These are phyloP conservation scores for Oryza punctata DNA, from an alignment of 176 grass and related monocot species.

Conservation along the genomic window DNA sequence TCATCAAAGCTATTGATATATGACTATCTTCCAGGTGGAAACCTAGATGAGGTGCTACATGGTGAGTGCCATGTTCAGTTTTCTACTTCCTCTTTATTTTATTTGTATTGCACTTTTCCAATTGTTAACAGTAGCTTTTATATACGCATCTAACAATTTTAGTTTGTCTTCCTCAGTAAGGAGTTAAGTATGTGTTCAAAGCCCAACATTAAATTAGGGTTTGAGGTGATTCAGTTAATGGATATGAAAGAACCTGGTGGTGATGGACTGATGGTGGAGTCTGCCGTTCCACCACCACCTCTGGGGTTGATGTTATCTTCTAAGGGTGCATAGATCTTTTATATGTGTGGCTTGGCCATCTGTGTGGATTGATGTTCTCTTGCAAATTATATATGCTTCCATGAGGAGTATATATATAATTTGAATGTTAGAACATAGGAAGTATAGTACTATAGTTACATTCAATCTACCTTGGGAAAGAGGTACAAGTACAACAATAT, in stretches of 20 bases:
- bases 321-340: too few species aligned
- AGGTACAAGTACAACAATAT: not conserved
- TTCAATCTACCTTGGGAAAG: not conserved
- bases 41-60: constrained; percentile 92
- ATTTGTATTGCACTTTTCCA: not conserved
- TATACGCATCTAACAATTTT: constrained; percentile 2
- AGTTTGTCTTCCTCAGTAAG: constrained; percentile 5
- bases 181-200: constrained; percentile 13
- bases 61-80: constrained; percentile 50
- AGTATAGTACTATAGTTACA: not conserved
- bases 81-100: not conserved
- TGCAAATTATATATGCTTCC: too few species aligned
- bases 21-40: constrained; percentile 96
- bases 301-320: too few species aligned
- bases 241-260: not conserved
- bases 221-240: not conserved
- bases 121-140: not conserved
- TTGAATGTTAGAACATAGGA: too few species aligned
- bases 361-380: too few species aligned
- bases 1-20: constrained; percentile 94
- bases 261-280: not conserved
- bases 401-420: too few species aligned
- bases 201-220: not conserved
- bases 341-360: too few species aligned
- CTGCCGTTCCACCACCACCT: too few species aligned